A percentile compares a stretch with the other conserved stretches of the same genome.
Evolutionary conservation across 2,329 filamentous ascomycete genomes (phyloP).

Genomic region (Ceratocystis alfenasii): DNA sequence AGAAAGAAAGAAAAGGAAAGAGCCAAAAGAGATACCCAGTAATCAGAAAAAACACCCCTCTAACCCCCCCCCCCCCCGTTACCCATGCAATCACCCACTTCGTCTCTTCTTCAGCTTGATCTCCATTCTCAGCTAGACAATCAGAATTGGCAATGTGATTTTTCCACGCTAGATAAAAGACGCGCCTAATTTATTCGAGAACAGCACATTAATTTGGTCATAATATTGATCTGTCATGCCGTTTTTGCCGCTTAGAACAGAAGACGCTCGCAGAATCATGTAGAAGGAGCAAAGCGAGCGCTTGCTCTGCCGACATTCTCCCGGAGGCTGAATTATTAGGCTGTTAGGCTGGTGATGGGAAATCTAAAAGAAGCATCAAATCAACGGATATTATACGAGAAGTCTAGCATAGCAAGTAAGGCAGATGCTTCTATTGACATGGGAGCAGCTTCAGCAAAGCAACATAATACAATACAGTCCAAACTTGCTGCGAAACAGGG

Average conservation of each 20-base stretch:
- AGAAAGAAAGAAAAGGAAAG: background rate
- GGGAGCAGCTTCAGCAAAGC: no score
- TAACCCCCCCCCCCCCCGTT: background rate
- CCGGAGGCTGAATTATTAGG: background rate
- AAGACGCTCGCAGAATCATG: slow-evolving; percentile 1
- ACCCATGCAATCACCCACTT: no score
- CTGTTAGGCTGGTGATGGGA: background rate
- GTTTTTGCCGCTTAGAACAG: background rate
- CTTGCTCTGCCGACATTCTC: background rate
- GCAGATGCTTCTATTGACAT: no score
- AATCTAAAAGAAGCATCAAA: background rate
- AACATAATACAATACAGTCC: no score
- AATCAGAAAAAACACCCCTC: background rate
- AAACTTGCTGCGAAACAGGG: no score
- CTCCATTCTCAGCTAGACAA: no score
- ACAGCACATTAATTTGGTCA: background rate
- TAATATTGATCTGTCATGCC: background rate
- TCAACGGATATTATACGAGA: no score
- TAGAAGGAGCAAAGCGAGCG: background rate
- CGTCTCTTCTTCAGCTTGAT: no score
- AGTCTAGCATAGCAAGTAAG: no score
- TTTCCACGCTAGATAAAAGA: background rate
- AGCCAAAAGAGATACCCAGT: background rate
- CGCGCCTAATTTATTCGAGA: background rate
- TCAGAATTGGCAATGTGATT: no score